Conservation (phyloP, 371 early-diverging fungal genomes). For the Mortierella sp. region DNA sequence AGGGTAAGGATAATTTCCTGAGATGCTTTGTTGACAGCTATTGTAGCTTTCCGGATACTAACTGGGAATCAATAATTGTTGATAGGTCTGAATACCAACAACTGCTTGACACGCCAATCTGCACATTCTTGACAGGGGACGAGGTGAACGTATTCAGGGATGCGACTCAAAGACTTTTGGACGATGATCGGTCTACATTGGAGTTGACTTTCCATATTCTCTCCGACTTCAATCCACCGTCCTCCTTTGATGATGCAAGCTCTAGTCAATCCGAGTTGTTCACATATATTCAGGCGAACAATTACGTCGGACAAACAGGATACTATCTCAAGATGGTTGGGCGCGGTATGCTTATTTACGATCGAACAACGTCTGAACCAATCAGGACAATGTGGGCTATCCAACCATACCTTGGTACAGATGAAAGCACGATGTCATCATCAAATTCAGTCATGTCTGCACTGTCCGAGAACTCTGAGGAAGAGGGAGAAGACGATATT, state of each 20-base stretch:
- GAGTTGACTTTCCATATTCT: constrained; percentile 82
- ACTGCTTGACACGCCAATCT: constrained; percentile 63
- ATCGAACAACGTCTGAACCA: constrained; percentile 74
- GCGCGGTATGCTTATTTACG: constrained; percentile 92
- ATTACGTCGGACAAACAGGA: constrained; percentile 60
- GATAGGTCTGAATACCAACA: constrained; percentile 62
- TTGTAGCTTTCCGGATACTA: background rate
- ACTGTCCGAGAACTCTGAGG: constrained; percentile 43
- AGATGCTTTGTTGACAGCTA: background rate
- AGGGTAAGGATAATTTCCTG: constrained; percentile 59
- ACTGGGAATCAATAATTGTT: background rate
- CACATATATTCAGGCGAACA: constrained; percentile 27
- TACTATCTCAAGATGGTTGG: constrained; percentile 82
- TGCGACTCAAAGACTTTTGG: constrained; percentile 76
- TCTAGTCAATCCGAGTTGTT: constrained; percentile 37
- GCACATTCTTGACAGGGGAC: constrained; percentile 60
- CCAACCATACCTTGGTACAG: constrained; percentile 61
- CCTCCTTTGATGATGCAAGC: constrained; percentile 51
- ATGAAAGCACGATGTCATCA: constrained; percentile 31
- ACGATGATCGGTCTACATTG: constrained; percentile 79
- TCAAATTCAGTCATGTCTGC: constrained; percentile 47
- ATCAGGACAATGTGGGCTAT: constrained; percentile 91
- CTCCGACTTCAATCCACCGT: constrained; percentile 46
- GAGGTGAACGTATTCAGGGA: constrained; percentile 73
- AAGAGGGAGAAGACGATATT: constrained; percentile 17